Percentiles rank a stretch among this genome's conserved stretches.
Evolutionary conservation across 257 asterid species (phyloP).

Genomic region (Primulina eburnea): DNA sequence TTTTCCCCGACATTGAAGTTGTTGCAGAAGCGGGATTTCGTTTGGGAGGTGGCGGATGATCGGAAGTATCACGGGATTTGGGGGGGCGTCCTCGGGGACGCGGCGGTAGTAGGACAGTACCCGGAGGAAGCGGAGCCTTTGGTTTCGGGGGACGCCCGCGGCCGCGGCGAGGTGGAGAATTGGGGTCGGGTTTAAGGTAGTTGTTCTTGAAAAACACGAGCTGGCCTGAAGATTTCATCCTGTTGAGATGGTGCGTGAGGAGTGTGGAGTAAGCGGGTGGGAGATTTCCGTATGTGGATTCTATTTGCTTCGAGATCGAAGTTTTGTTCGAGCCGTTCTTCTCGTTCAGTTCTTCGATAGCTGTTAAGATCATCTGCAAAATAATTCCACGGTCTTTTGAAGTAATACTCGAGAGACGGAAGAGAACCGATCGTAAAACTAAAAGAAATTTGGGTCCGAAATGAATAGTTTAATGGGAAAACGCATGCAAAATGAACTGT

Average conservation of each 20-base stretch:
- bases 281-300: conserved; percentile 50
- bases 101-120: conserved; percentile 34
- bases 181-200: conserved; percentile 58
- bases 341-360: conserved; percentile 58
- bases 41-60: conserved; percentile 40
- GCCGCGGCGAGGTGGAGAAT: conserved; percentile 80
- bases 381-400: not conserved
- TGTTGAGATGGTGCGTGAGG: conserved; percentile 64
- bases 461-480: too few relatives aligned
- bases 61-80: conserved; percentile 42
- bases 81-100: conserved; percentile 86
- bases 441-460: not conserved
- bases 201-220: conserved; percentile 56
- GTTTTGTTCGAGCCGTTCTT: conserved; percentile 59
- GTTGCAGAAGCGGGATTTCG: conserved; percentile 20
- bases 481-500: too few relatives aligned
- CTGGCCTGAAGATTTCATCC: conserved; percentile 66
- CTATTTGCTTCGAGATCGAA: conserved; percentile 61
- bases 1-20: conserved; percentile 40
- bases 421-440: not conserved
- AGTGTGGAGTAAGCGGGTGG: conserved; percentile 59
- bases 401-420: too few relatives aligned
- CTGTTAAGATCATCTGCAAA: conserved; percentile 59
- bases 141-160: conserved; percentile 95
- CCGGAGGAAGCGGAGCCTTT: conserved; percentile 41